Evolutionary conservation across 257 asterid species (phyloP).

Genomic region (Primulina tabacum): DNA sequence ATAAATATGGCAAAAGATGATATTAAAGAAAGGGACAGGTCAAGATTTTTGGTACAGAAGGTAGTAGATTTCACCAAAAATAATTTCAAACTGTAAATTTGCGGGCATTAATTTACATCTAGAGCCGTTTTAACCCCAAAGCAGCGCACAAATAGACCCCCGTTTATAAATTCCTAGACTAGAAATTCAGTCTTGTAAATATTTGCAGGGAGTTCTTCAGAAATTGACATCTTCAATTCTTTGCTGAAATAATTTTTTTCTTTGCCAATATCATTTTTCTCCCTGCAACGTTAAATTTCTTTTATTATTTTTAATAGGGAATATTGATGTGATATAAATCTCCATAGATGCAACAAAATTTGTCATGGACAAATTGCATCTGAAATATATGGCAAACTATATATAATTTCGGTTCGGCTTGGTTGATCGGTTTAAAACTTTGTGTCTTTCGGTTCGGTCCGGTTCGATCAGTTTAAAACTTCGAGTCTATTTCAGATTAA

Average conservation of each 20-base stretch:
- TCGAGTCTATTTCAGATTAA: too few relatives aligned
- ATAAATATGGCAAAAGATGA: conserved; percentile 33
- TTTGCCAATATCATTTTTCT: neutral
- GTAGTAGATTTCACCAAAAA: conserved; percentile 22
- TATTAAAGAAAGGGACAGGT: conserved; percentile 20
- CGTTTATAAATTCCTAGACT: neutral
- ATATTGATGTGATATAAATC: too few relatives aligned
- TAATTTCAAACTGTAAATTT: conserved; percentile 41
- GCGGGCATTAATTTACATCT: conserved; percentile 29
- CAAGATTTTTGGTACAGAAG: conserved; percentile 38
- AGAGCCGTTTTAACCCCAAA: conserved; percentile 17
- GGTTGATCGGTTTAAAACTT: too few relatives aligned
- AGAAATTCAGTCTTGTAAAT: conserved; percentile 24
- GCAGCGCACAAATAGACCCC: conserved; percentile 18
- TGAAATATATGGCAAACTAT: too few relatives aligned
- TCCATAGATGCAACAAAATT: too few relatives aligned
- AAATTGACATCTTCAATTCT: too few relatives aligned
- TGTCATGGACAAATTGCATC: too few relatives aligned
- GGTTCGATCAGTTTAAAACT: too few relatives aligned
- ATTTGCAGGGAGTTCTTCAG: neutral
- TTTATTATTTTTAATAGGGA: too few relatives aligned
- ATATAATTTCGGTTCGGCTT: too few relatives aligned
- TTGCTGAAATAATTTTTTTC: neutral
- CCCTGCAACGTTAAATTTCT: too few relatives aligned
- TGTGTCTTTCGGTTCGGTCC: too few relatives aligned